Conservation (phyloP, 1,139 yeast genomes). For the Arxiozyma slooffiae region DNA sequence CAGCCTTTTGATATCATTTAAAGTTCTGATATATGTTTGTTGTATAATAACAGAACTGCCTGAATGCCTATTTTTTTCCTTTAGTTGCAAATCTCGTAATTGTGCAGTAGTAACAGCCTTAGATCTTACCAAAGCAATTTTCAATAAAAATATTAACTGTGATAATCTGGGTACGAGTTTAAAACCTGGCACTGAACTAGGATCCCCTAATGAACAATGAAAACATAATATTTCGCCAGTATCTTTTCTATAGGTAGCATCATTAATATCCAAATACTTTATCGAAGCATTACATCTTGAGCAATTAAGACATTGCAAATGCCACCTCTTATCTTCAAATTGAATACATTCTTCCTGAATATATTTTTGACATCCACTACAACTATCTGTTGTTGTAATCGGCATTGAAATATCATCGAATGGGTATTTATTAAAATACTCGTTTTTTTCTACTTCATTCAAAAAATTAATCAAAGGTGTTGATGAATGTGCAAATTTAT, state of each 20-base stretch:
- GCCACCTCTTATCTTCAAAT: constrained; percentile 68
- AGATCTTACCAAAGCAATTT: constrained; percentile 77
- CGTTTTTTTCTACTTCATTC: constrained; percentile 42
- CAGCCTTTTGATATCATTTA: constrained; percentile 68
- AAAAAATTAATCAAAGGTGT: constrained; percentile 58
- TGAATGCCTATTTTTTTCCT: constrained; percentile 11
- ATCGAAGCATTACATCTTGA: constrained; percentile 40
- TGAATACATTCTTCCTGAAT: constrained; percentile 75
- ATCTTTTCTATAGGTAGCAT: constrained; percentile 37
- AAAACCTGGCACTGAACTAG: constrained; percentile 48
- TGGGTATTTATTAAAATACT: constrained; percentile 35
- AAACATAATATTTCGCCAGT: constrained; percentile 43
- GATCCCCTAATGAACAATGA: constrained; percentile 44
- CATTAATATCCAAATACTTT: constrained; percentile 33
- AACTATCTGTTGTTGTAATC: constrained; percentile 65
- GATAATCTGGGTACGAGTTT: constrained; percentile 53
- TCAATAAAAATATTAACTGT: constrained; percentile 67
- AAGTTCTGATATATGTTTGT: constrained; percentile 53
- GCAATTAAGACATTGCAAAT: constrained; percentile 61
- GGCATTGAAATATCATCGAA: constrained; percentile 44
- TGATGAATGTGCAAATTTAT: constrained; percentile 48
- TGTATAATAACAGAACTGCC: constrained; percentile 28
- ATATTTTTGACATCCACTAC: constrained; percentile 59
- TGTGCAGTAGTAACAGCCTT: constrained; percentile 54
- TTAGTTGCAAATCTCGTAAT: constrained; percentile 2